Conservation (phyloP, 2,329 filamentous ascomycete genomes). For the Aspergillus thermomutatus region DNA sequence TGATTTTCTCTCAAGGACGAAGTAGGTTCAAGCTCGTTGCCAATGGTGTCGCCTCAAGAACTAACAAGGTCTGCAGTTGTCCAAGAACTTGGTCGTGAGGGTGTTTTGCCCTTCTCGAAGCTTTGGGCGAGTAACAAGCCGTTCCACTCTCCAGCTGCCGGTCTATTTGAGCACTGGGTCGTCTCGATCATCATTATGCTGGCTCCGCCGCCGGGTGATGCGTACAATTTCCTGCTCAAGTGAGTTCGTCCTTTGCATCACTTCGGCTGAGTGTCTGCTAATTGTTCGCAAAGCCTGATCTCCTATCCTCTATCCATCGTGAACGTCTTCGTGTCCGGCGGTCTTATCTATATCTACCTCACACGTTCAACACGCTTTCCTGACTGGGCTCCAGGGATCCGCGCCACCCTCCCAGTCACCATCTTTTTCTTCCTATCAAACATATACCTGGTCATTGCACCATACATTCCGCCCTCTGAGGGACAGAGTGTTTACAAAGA, state of each 20-base stretch:
- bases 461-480: slow-evolving; percentile 49
- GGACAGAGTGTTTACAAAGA: slow-evolving; percentile 51
- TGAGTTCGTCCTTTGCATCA: slow-evolving; percentile 19
- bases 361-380: slow-evolving; percentile 36
- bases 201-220: slow-evolving; percentile 64
- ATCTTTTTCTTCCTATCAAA: slow-evolving; percentile 54
- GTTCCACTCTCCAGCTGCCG: slow-evolving; percentile 61
- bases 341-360: slow-evolving; percentile 47
- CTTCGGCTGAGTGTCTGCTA: not conserved
- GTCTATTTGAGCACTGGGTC: slow-evolving; percentile 61
- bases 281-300: slow-evolving; percentile 28
- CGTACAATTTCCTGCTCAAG: slow-evolving; percentile 61
- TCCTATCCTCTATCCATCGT: slow-evolving; percentile 45
- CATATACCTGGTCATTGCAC: slow-evolving; percentile 51
- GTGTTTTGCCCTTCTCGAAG: slow-evolving; percentile 61
- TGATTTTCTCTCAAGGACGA: slow-evolving; percentile 49
- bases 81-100: slow-evolving; percentile 66
- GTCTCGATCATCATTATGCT: slow-evolving; percentile 64
- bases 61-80: slow-evolving; percentile 25
- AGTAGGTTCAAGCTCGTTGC: slow-evolving; percentile 23
- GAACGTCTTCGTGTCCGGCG: slow-evolving; percentile 51
- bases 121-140: slow-evolving; percentile 69
- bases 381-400: slow-evolving; percentile 49
- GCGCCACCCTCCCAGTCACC: slow-evolving; percentile 48
- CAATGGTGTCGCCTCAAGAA: not conserved